Evolutionary conservation across 805 yeast species (phyloP), one percentile per base, ranked within the genome.

Genomic region (Candida maltosa): DNA sequence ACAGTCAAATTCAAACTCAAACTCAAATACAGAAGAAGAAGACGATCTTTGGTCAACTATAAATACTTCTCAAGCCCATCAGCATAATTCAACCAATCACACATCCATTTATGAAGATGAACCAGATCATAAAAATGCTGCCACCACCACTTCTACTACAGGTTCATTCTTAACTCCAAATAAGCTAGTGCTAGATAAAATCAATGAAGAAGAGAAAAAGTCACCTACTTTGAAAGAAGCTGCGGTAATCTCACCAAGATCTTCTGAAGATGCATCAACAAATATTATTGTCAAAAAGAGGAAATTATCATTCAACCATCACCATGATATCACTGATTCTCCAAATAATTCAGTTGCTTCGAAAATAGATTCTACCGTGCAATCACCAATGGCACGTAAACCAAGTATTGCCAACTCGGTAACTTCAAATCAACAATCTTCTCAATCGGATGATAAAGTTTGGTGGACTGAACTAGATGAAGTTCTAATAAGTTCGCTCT

Each of bases 391-490:
- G 7, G 17, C 41, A 4, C 36, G 48, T 15, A 48, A 39, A 31
- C 19, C 25, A 16, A 16, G 32, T 30, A 8, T 41, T 4, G 8
- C 23, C 8, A 26, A 17, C 12, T 17, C 28, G 10, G 23, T 23
- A 31, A 9, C 26, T 23, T 19, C 31, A 31, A n/a, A n/a, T 34
- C 21, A 20, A 21, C n/a, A 12, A 8, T 14, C 27, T 8, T 24
- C 16, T 27, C 29, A 29, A n/a, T 4, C 24, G 5, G 49, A 45
- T 19, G 59, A 54, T 21, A 50, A 48, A 29, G 61, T 58, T 2
- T 67, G 73, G 73, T 49, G 52, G 30, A 39, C 54, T 1, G 58
- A 56, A 20, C 48, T 67, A 28, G 72, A 65, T 39, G 62, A 60
- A 8, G 49, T 53, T 24, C 46, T 67, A 26, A 46, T 65, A 32